Conservation (phyloP, 495 filamentous ascomycete genomes). For the Apodospora peruviana region DNA sequence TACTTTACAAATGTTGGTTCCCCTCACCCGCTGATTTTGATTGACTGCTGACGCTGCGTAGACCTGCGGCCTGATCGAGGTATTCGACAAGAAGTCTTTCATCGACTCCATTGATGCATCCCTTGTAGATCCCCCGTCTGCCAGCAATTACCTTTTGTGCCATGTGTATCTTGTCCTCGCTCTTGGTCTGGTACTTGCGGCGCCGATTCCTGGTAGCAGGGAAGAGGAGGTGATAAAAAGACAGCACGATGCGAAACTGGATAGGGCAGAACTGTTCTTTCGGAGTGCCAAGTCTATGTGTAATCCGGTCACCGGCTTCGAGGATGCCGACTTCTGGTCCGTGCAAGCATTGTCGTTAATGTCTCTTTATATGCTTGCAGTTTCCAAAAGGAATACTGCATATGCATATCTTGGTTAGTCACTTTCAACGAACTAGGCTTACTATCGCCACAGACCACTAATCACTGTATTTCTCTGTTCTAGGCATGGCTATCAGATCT, state of each 20-base stretch:
- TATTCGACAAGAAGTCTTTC: constrained; percentile 49
- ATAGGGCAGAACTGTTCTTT: constrained; percentile 55
- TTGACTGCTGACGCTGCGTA: constrained; percentile 20
- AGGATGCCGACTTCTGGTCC: constrained; percentile 59
- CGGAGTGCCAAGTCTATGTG: constrained; percentile 49
- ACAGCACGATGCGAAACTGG: constrained; percentile 36
- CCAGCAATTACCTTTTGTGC: constrained; percentile 47
- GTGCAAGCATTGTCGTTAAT: constrained; percentile 57
- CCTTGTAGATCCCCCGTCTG: constrained; percentile 47
- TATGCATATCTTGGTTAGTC: constrained; percentile 52
- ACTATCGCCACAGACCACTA: background rate
- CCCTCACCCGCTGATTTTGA: background rate
- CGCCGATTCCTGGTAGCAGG: constrained; percentile 39
- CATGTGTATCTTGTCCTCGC: constrained; percentile 53
- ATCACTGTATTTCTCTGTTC: constrained; percentile 6
- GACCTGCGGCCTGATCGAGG: constrained; percentile 53
- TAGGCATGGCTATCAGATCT: constrained; percentile 59
- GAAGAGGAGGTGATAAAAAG: constrained; percentile 48
- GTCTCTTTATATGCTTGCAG: constrained; percentile 53
- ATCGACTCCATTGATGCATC: constrained; percentile 42
- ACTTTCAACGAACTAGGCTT: background rate
- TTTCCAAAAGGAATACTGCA: constrained; percentile 54
- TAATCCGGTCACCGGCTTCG: constrained; percentile 51
- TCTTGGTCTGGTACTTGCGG: constrained; percentile 53
- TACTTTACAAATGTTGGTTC: constrained; percentile 55